Conservation (phyloP, 202 grass and related monocot genomes). For the Miscanthus sacchariflorus region DNA sequence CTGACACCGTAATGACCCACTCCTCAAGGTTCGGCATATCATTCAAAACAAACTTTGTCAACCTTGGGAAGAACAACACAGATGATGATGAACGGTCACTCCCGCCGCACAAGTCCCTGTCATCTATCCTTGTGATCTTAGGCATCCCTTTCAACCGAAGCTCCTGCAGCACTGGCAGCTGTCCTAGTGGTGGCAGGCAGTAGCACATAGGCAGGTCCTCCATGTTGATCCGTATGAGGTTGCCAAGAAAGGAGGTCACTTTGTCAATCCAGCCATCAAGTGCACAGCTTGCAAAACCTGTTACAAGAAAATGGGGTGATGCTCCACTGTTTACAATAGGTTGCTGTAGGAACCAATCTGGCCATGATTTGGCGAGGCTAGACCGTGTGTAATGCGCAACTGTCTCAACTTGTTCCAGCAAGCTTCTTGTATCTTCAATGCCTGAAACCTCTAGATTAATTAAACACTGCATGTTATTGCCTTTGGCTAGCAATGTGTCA, state of each 20-base stretch:
- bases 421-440: not conserved
- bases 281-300: constrained; percentile 18
- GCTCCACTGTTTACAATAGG: not conserved
- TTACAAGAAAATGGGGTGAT: not conserved
- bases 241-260: constrained; percentile 18
- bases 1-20: constrained; percentile 1
- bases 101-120: not conserved
- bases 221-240: constrained; percentile 28
- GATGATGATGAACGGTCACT: not conserved
- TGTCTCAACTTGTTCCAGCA: constrained; percentile 15
- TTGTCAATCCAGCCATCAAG: constrained; percentile 1
- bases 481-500: constrained; percentile 19
- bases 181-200: constrained; percentile 7
- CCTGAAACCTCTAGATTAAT: constrained; percentile 30
- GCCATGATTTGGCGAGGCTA: constrained; percentile 7
- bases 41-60: constrained; percentile 30
- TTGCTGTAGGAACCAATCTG: not conserved
- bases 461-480: constrained; percentile 22
- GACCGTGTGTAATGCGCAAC: constrained; percentile 1
- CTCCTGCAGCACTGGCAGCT: not conserved
- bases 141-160: constrained; percentile 28
- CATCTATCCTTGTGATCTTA: not conserved
- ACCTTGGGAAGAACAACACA: constrained; percentile 7
- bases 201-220: constrained; percentile 5
- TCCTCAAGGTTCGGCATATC: constrained; percentile 30